These are phyloP conservation scores for Leccinum holopus DNA, from an alignment of 1,284 basidiomycete species.

Conservation along the genomic window DNA sequence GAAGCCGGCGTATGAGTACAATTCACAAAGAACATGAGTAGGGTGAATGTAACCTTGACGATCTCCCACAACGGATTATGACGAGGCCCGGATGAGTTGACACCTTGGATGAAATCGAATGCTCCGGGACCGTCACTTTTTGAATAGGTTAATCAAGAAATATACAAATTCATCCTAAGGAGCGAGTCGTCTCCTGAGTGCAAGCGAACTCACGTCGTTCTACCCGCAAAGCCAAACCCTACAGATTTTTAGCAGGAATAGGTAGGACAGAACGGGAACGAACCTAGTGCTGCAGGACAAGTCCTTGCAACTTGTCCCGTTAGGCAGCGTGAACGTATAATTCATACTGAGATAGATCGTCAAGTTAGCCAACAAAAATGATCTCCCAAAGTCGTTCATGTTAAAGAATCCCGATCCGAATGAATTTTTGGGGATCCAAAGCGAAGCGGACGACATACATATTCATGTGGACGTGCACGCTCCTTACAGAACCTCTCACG, in stretches of 20 bases:
- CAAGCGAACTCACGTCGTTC: constrained; percentile 61
- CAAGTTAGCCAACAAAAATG: neutral
- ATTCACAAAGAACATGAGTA: neutral
- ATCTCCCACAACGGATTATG: constrained; percentile 79
- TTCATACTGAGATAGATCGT: constrained; percentile 46
- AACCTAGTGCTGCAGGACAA: constrained; percentile 79
- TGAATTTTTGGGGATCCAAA: neutral
- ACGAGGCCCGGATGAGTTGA: constrained; percentile 60
- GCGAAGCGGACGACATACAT: constrained; percentile 48
- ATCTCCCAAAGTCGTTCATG: neutral
- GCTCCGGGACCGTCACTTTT: constrained; percentile 75
- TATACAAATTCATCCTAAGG: constrained; percentile 1
- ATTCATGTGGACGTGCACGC: constrained; percentile 64
- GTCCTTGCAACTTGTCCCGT: constrained; percentile 68
- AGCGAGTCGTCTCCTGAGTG: neutral
- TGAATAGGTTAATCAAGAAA: neutral
- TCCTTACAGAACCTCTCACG: constrained; percentile 60
- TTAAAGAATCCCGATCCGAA: neutral
- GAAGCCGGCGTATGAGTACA: neutral
- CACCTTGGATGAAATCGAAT: constrained; percentile 79
- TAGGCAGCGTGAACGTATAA: constrained; percentile 62
- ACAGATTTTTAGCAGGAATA: neutral
- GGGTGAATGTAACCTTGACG: constrained; percentile 55
- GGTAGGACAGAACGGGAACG: constrained; percentile 20
- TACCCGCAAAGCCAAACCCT: constrained; percentile 75